Base-by-base conservation (phyloP, 495 filamentous ascomycete species). In the Hyphodiscus hymeniophilus region DNA sequence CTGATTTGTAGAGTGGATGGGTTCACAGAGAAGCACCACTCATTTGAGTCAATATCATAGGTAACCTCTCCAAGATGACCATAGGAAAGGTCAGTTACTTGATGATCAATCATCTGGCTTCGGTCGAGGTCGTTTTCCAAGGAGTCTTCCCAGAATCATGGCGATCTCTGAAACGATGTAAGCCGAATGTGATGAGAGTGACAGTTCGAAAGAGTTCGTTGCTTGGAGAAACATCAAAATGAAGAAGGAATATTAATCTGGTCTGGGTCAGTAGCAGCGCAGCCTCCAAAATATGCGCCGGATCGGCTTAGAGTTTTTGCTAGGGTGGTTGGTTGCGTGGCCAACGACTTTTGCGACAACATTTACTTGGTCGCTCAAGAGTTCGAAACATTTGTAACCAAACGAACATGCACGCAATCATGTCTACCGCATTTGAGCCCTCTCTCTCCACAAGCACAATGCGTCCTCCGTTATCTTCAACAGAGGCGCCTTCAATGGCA, bases 341-440 rank as follows among this genome's bases (percentile, higher is more conserved):
- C n/a, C n/a, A n/a, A n/a, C n/a, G n/a, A n/a, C n/a, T n/a, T n/a
- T n/a, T n/a, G n/a, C n/a, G n/a, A n/a, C n/a, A n/a, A n/a, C n/a
- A n/a, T n/a, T n/a, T n/a, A n/a, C n/a, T n/a, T n/a, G n/a, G n/a
- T n/a, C n/a, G n/a, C n/a, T n/a, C n/a, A n/a, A n/a, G n/a, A n/a
- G n/a, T n/a, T n/a, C n/a, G n/a, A n/a, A n/a, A n/a, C n/a, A n/a
- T n/a, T n/a, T n/a, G n/a, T n/a, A n/a, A n/a, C n/a, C n/a, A n/a
- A n/a, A n/a, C n/a, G n/a, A n/a, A n/a, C n/a, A n/a, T n/a, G 15
- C 20, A 8, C 13, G 38, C 38, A 7, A 22, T 21, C 10, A 89
- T 89, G 83, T 63, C 82, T 8, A 77, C 80, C 33, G 62, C 76
- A 36, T 90, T 91, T 56, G 87, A 94, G 51, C 79, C 84, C 1